Base-by-base conservation (phyloP, 2,329 filamentous ascomycete genomes). In the Cytospora paraplurivora region DNA sequence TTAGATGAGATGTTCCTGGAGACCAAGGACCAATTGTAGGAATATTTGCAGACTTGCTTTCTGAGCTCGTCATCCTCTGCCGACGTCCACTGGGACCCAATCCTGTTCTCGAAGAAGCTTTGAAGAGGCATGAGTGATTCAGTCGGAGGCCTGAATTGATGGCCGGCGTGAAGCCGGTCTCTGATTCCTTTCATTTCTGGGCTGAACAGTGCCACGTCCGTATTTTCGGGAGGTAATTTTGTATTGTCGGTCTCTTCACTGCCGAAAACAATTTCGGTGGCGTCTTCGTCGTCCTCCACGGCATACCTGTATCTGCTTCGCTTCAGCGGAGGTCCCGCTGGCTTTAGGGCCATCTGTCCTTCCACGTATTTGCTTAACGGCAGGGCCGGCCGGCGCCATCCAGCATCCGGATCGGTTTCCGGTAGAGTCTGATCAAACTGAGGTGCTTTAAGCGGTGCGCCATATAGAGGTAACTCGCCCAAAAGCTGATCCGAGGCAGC, bases 11-110 rank as follows among this genome's bases (percentile, higher is more conserved):
- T 79, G 65, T 94, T 88, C 69, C 86, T 91, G 1, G 93, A 91
- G 60, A 98, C 97, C 6, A 99, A 81, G 3, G 93, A 96, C 95
- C 95, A 99, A 71, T 99, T 99, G 79, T 97, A 98, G 0, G 92
- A 92, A 72, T 95, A 96, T 67, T 98, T 92, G 69, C 92, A 90
- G 19, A 97, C 95, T 49, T 96, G 82, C 53, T 83, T 84, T 60
- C 91, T 88, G 7, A 99, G 81, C 75, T 96, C 92, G 70, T 98
- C 93, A 69, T 99, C 95, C 73, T 99, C 95, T 3, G 89, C 82
- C 72, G 87, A 84, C 0, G 92, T 92, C 95, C 95, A 99, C 72
- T 97, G 93, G 3, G 95, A 98, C 1, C 93, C 88, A 59, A 84
- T 87, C 47, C 95, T 85, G 66, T 86, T 89, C 75, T 99, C 94